A percentile compares a stretch with the other conserved stretches of the same genome.
Conservation (phyloP, 352 stramenopile genomes). For the Pythium graminicola region DNA sequence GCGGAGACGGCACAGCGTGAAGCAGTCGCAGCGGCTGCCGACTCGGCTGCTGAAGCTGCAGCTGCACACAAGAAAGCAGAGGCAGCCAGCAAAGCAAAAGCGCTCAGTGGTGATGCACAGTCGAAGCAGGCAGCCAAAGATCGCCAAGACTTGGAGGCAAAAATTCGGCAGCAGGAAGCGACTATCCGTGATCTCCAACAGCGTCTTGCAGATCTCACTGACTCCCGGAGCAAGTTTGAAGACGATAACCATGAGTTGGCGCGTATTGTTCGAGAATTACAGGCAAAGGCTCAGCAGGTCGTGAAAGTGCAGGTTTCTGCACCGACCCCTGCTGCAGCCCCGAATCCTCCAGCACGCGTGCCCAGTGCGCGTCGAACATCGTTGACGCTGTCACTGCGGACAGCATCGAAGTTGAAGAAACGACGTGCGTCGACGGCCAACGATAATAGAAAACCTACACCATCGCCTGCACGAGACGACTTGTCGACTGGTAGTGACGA, state of each 20-base stretch:
- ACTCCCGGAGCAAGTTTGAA: constrained; percentile 35
- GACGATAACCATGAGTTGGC: constrained; percentile 48
- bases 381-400: constrained; percentile 37
- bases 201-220: constrained; percentile 17
- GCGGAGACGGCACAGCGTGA: constrained; percentile 30
- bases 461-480: constrained; percentile 20
- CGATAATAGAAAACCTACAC: neutral
- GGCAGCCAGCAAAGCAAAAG: constrained; percentile 4
- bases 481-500: constrained; percentile 47
- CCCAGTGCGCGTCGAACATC: constrained; percentile 22
- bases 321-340: neutral
- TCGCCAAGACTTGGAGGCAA: constrained; percentile 35
- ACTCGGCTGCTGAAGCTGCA: constrained; percentile 21
- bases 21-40: constrained; percentile 24
- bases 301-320: constrained; percentile 8
- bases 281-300: constrained; percentile 31
- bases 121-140: constrained; percentile 25
- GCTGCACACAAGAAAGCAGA: constrained; percentile 21
- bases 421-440: neutral
- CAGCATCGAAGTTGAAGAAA: neutral
- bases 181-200: constrained; percentile 28
- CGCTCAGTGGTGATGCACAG: constrained; percentile 12
- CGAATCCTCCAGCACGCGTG: neutral
- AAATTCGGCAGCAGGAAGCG: constrained; percentile 30
- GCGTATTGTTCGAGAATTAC: constrained; percentile 40